Conservation (phyloP, 108 stramenopile genomes). For the Stephanodiscus minutulus region DNA sequence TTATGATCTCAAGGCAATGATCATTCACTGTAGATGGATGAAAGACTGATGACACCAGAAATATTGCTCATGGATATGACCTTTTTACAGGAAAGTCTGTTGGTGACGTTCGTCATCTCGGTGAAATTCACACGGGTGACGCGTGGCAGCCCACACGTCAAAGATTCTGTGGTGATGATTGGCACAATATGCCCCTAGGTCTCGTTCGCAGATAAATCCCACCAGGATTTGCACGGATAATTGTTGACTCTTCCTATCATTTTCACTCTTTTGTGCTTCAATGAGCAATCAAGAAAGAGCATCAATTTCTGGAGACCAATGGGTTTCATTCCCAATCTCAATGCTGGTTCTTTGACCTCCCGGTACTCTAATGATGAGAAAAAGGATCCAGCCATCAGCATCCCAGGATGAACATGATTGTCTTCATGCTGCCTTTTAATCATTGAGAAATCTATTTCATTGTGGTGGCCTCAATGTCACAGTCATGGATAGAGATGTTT, state of each 20-base stretch:
- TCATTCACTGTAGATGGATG: slow-evolving; percentile 7
- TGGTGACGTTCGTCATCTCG: neutral
- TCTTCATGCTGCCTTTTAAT: too few relatives aligned
- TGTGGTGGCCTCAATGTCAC: neutral
- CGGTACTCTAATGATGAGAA: too few relatives aligned
- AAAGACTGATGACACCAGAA: slow-evolving; percentile 2
- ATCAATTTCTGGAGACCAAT: slow-evolving; percentile 1
- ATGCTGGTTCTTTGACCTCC: too few relatives aligned
- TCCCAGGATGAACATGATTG: too few relatives aligned
- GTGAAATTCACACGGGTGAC: slow-evolving; percentile 18
- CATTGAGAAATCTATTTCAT: too few relatives aligned
- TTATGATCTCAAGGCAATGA: neutral
- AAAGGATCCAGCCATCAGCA: neutral
- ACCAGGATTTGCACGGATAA: neutral
- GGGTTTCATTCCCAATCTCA: neutral
- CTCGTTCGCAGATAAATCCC: neutral
- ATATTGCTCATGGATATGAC: slow-evolving; percentile 8
- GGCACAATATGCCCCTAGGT: neutral
- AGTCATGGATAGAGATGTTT: neutral
- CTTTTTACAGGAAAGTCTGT: neutral
- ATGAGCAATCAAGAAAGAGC: slow-evolving; percentile 1
- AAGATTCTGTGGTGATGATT: neutral
- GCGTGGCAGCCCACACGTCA: slow-evolving; percentile 6
- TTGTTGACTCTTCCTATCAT: neutral
- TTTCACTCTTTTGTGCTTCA: slow-evolving; percentile 4